These are phyloP conservation scores for Neopestalotiopsis sp. DNA, from an alignment of 2,329 filamentous ascomycete genomes.

Conservation along the genomic window DNA sequence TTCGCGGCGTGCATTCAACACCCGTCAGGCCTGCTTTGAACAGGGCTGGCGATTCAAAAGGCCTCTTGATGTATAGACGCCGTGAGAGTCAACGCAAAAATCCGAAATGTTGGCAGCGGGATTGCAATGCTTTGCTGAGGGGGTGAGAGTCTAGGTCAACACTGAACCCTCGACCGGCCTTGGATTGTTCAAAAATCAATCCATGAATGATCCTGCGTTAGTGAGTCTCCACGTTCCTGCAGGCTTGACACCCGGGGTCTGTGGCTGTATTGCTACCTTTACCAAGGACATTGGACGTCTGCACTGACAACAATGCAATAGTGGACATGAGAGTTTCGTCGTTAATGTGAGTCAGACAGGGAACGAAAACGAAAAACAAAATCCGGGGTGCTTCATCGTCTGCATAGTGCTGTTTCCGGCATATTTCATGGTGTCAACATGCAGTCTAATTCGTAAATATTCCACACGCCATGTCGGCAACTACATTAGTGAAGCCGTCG, in stretches of 20 bases:
- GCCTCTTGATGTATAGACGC: not conserved
- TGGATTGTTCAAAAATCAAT: not conserved
- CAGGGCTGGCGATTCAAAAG: not conserved
- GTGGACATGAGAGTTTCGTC: not conserved
- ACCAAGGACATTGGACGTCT: not conserved
- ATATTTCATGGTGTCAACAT: not conserved
- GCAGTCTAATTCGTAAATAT: not conserved
- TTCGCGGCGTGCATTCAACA: not conserved
- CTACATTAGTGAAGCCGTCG: not conserved
- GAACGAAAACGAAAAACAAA: not conserved
- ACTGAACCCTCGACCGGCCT: not conserved
- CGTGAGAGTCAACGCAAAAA: not conserved
- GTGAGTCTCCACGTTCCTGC: slow-evolving; percentile 7
- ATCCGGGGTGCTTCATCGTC: not conserved
- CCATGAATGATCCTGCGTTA: not conserved
- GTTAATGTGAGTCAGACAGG: not conserved
- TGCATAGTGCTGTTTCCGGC: not conserved
- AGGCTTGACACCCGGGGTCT: not conserved
- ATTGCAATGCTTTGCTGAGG: not conserved
- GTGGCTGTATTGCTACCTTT: not conserved
- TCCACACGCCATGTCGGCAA: not conserved
- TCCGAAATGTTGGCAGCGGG: not conserved
- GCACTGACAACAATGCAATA: not conserved
- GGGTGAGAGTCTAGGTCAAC: not conserved
- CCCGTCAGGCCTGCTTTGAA: not conserved